Evolutionary conservation across 2,329 filamentous ascomycete species (phyloP).

Genomic region (Monosporascus sp.): DNA sequence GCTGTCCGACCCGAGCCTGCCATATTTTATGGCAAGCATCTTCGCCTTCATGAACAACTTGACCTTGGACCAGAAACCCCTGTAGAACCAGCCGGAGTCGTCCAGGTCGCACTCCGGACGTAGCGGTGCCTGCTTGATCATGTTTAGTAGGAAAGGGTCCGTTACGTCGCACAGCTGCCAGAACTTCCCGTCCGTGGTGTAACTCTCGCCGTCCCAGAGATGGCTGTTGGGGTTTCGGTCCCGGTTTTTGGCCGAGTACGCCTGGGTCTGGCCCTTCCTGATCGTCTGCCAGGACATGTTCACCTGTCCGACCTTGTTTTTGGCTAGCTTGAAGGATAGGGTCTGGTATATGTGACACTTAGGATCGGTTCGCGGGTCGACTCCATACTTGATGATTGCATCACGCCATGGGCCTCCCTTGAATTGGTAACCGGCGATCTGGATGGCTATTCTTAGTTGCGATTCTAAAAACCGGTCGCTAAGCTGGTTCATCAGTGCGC

Average conservation of each 20-base stretch:
- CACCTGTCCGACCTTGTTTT: slow-evolving; percentile 40
- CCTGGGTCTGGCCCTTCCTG: slow-evolving; percentile 36
- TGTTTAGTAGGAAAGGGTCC: slow-evolving; percentile 64
- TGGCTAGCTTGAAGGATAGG: slow-evolving; percentile 73
- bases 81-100: slow-evolving; percentile 78
- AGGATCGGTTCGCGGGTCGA: slow-evolving; percentile 76
- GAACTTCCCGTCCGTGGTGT: slow-evolving; percentile 76
- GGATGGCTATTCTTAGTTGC: slow-evolving; percentile 67
- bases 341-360: slow-evolving; percentile 82
- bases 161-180: slow-evolving; percentile 94
- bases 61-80: slow-evolving; percentile 75
- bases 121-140: slow-evolving; percentile 61
- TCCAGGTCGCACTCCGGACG: slow-evolving; percentile 52
- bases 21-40: slow-evolving; percentile 61
- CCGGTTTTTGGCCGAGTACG: slow-evolving; percentile 29
- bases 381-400: slow-evolving; percentile 75
- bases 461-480: slow-evolving; percentile 46
- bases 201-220: slow-evolving; percentile 73
- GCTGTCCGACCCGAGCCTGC: slow-evolving; percentile 43
- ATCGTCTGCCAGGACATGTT: slow-evolving; percentile 46
- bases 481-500: slow-evolving; percentile 72
- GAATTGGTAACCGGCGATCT: slow-evolving; percentile 89
- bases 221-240: slow-evolving; percentile 48
- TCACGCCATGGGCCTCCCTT: slow-evolving; percentile 89
- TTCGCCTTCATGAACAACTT: slow-evolving; percentile 87